A percentile compares a stretch with the other conserved stretches of the same genome.
Evolutionary conservation across 495 filamentous ascomycete species (phyloP).

Genomic region (Podospora conica): DNA sequence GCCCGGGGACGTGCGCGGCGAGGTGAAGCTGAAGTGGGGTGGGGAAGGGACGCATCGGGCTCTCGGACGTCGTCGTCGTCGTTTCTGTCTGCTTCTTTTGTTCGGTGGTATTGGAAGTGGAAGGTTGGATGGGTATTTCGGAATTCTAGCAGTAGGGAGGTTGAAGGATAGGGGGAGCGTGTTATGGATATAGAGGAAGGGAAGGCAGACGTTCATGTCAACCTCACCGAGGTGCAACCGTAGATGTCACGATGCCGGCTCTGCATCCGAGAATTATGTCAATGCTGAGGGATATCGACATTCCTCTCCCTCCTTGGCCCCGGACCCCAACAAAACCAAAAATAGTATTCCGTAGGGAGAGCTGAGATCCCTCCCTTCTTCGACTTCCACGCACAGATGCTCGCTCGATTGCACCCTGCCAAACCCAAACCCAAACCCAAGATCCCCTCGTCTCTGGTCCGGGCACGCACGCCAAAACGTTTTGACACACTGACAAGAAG

Average conservation of each 20-base stretch:
- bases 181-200: no score
- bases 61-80: neutral
- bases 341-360: no score
- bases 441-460: slow-evolving; percentile 15
- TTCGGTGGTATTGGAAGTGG: neutral
- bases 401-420: no score
- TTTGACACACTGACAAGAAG: slow-evolving; percentile 2
- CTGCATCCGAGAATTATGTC: no score
- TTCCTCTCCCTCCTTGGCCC: neutral
- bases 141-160: neutral
- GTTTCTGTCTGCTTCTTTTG: neutral
- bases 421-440: no score
- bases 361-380: no score
- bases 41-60: neutral
- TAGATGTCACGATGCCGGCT: no score
- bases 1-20: neutral
- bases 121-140: neutral
- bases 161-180: no score
- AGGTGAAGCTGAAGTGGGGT: neutral
- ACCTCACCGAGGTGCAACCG: no score
- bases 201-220: no score
- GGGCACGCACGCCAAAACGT: neutral
- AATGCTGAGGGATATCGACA: no score
- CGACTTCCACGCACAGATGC: neutral
- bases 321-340: neutral